These are phyloP conservation scores for Chrysoporthe puriensis DNA, from an alignment of 2,329 filamentous ascomycete genomes.

Conservation along the genomic window DNA sequence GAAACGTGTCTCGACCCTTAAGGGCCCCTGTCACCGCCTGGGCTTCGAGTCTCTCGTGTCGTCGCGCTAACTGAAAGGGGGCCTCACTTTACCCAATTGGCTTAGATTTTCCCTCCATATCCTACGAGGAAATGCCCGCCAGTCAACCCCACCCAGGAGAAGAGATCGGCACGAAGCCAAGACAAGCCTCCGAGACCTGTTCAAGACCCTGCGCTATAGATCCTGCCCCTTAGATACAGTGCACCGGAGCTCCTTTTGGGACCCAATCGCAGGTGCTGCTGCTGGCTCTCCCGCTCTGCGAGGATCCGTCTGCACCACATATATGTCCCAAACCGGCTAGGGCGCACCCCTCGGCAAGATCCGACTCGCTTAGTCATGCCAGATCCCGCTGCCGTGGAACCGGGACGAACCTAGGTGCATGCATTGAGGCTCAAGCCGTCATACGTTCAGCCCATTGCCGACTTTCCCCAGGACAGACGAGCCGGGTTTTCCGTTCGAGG, in stretches of 20 bases:
- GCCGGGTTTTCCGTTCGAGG: too few relatives aligned
- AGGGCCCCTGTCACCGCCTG: constrained; percentile 12
- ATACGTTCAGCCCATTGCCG: not conserved
- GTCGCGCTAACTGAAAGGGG: not conserved
- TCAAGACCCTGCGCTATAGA: too few relatives aligned
- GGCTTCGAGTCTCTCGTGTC: too few relatives aligned
- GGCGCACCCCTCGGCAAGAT: not conserved
- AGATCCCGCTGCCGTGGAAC: not conserved
- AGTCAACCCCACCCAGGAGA: too few relatives aligned
- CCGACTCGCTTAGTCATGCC: constrained; percentile 8
- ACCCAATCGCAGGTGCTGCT: too few relatives aligned
- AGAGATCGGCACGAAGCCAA: too few relatives aligned
- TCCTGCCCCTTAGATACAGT: too few relatives aligned
- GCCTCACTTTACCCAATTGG: too few relatives aligned
- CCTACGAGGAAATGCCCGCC: not conserved
- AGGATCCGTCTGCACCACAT: not conserved
- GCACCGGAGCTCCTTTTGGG: too few relatives aligned
- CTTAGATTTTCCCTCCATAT: not conserved
- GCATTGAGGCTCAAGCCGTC: constrained; percentile 14
- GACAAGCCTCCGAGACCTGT: too few relatives aligned
- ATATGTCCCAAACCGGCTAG: not conserved
- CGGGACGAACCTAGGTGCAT: constrained; percentile 13
- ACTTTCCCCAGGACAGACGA: not conserved
- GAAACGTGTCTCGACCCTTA: constrained; percentile 18
- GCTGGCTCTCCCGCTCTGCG: too few relatives aligned